These are phyloP conservation scores for Didymella segeticola DNA, from an alignment of 2,329 filamentous ascomycete species.

Conservation along the genomic window DNA sequence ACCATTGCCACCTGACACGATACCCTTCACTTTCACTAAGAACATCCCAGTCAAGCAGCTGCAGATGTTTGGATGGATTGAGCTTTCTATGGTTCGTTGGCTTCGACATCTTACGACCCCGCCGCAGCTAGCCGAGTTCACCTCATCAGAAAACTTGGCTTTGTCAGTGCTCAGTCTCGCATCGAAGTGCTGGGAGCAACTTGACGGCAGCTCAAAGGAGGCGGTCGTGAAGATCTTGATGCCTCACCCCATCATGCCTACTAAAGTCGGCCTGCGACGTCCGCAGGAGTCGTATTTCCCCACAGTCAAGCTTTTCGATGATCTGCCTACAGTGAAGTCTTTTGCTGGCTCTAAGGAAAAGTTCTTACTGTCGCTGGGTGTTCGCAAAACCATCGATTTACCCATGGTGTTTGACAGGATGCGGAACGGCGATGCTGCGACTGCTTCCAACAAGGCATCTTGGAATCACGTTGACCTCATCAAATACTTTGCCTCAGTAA, in stretches of 20 bases:
- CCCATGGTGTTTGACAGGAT: slow-evolving; percentile 91
- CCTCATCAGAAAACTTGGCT: slow-evolving; percentile 75
- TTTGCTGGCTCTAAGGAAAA: slow-evolving; percentile 84
- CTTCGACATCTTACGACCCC: slow-evolving; percentile 73
- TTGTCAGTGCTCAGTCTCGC: slow-evolving; percentile 77
- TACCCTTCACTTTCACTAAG: slow-evolving; percentile 84
- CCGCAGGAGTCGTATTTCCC: slow-evolving; percentile 90
- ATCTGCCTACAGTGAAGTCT: slow-evolving; percentile 82
- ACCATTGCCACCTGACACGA: slow-evolving; percentile 79
- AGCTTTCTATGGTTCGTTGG: slow-evolving; percentile 87
- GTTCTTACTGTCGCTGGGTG: slow-evolving; percentile 80
- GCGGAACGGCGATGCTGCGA: slow-evolving; percentile 64
- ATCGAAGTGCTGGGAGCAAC: slow-evolving; percentile 89
- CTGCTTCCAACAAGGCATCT: slow-evolving; percentile 60
- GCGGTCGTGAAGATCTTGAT: slow-evolving; percentile 70
- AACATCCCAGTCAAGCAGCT: slow-evolving; percentile 71
- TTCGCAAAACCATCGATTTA: slow-evolving; percentile 93
- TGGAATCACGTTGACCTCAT: slow-evolving; percentile 96
- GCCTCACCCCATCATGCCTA: slow-evolving; percentile 79
- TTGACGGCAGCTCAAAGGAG: slow-evolving; percentile 70
- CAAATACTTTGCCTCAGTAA: slow-evolving; percentile 90
- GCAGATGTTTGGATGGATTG: slow-evolving; percentile 82
- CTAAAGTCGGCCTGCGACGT: slow-evolving; percentile 85
- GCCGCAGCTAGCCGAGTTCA: slow-evolving; percentile 67
- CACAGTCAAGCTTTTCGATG: slow-evolving; percentile 92